Percentiles rank a stretch among this genome's conserved stretches.
phyloP scores from a whole-genome alignment of 352 stramenopile species.

The Aphanomyces cochlioides region DNA sequence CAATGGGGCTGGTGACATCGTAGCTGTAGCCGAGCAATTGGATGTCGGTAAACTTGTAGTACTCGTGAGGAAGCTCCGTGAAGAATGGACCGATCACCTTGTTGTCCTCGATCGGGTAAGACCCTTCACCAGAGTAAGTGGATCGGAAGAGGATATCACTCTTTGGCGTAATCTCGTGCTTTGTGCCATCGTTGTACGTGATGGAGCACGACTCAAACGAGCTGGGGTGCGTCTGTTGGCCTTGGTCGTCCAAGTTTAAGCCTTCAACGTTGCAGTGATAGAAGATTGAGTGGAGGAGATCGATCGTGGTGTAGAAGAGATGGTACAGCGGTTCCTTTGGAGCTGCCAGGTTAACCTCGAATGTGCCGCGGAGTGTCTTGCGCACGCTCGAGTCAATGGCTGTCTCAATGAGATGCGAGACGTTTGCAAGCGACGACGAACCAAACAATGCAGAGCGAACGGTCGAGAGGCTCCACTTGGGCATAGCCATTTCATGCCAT shows the following conservation, averaged over 20 bases:
- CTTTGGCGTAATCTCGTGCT: conserved; percentile 41
- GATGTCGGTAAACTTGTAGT: conserved; percentile 69
- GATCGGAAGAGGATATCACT: conserved; percentile 48
- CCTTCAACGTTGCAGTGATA: conserved; percentile 77
- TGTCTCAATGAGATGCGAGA: conserved; percentile 17
- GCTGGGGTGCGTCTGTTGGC: conserved; percentile 50
- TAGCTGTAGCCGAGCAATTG: conserved; percentile 86
- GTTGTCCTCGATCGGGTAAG: conserved; percentile 21
- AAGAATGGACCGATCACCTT: conserved; percentile 39
- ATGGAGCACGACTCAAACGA: conserved; percentile 49
- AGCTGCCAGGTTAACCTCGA: conserved; percentile 42
- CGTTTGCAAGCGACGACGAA: background rate
- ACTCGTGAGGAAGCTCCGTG: conserved; percentile 53
- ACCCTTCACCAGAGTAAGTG: background rate
- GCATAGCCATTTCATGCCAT: too few species aligned
- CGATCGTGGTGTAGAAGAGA: conserved; percentile 72
- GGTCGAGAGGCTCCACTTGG: too few species aligned
- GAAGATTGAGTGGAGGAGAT: conserved; percentile 80
- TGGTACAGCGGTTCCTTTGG: conserved; percentile 73
- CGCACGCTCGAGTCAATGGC: conserved; percentile 36
- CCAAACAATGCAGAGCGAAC: background rate
- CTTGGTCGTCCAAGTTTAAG: conserved; percentile 44
- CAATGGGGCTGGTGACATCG: conserved; percentile 65
- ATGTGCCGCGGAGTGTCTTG: conserved; percentile 39
- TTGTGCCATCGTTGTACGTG: conserved; percentile 20